Conservation (phyloP, 192 early-diverging fungal genomes). For the Coemansia sp. region DNA sequence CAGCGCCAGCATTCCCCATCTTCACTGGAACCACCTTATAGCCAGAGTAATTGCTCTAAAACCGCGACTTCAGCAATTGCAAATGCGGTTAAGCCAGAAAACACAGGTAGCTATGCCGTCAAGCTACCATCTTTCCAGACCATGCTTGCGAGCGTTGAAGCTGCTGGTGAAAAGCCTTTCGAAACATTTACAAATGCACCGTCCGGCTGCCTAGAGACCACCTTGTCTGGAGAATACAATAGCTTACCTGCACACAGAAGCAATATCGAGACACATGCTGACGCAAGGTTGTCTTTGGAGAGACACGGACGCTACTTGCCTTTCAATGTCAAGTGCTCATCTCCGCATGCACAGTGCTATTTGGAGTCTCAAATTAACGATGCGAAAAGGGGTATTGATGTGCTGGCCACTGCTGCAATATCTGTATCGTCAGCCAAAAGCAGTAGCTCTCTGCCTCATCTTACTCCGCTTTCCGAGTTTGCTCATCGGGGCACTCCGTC, state of each 20-base stretch:
- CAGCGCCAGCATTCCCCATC: neutral
- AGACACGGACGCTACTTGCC: neutral
- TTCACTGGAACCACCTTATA: neutral
- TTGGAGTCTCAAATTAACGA: conserved; percentile 33
- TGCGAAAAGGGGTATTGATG: conserved; percentile 46
- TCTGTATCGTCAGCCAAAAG: conserved; percentile 38
- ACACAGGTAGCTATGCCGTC: neutral
- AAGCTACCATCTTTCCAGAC: conserved; percentile 40
- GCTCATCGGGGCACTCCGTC: conserved; percentile 20
- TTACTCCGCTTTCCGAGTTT: conserved; percentile 48
- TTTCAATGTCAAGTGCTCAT: neutral
- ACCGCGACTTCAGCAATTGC: neutral
- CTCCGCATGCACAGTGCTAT: conserved; percentile 7
- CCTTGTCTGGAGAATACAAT: neutral
- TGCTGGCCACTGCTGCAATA: conserved; percentile 47
- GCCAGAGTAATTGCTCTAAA: neutral
- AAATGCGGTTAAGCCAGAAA: neutral
- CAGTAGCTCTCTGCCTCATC: conserved; percentile 41
- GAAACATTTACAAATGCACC: neutral
- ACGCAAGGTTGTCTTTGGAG: neutral
- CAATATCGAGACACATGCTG: neutral
- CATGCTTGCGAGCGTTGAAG: conserved; percentile 25
- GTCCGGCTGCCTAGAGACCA: neutral
- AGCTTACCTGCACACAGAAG: neutral
- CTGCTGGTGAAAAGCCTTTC: neutral